phyloP scores from a whole-genome alignment of 176 grass and related monocot genomes.

The Calamus simplicifolius region DNA sequence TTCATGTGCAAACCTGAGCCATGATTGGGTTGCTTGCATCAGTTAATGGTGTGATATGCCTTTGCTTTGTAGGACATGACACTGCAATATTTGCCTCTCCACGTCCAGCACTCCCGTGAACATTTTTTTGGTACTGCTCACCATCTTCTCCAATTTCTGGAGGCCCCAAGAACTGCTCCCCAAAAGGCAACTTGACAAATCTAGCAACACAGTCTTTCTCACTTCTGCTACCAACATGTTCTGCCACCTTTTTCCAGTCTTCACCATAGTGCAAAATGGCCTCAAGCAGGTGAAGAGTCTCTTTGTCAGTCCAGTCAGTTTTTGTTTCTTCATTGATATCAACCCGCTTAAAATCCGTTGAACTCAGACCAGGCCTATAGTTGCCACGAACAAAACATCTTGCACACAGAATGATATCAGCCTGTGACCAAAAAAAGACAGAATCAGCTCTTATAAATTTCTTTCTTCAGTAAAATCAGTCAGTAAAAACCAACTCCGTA shows the following conservation, averaged over 20 bases:
- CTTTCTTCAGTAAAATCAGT: slow-evolving; percentile 1
- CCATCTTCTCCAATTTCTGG: slow-evolving; percentile 29
- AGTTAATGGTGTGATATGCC: slow-evolving; percentile 59
- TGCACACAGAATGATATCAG: slow-evolving; percentile 80
- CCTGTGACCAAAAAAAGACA: slow-evolving; percentile 42
- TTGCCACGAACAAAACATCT: slow-evolving; percentile 72
- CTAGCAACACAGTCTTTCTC: slow-evolving; percentile 90
- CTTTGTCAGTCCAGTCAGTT: slow-evolving; percentile 96
- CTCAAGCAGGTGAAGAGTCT: slow-evolving; percentile 96
- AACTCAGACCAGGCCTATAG: slow-evolving; percentile 80
- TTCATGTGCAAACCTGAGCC: slow-evolving; percentile 55
- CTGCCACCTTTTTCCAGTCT: slow-evolving; percentile 91
- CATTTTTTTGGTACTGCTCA: slow-evolving; percentile 29
- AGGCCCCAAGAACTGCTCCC: slow-evolving; percentile 78
- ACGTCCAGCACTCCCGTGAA: slow-evolving; percentile 24
- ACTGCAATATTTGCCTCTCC: slow-evolving; percentile 18
- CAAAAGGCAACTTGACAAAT: slow-evolving; percentile 76
- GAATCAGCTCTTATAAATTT: background rate
- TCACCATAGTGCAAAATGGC: slow-evolving; percentile 83
- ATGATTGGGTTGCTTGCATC: slow-evolving; percentile 97
- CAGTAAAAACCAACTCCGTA: slow-evolving; percentile 3
- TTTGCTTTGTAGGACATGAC: slow-evolving; percentile 29
- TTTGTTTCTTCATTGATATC: slow-evolving; percentile 73
- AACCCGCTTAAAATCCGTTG: slow-evolving; percentile 76
- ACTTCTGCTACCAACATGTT: slow-evolving; percentile 74